Evolutionary conservation across 176 grass and related monocot genomes (phyloP), one percentile per base, ranked within the genome.

Genomic region (Miscanthus lutarioriparius): DNA sequence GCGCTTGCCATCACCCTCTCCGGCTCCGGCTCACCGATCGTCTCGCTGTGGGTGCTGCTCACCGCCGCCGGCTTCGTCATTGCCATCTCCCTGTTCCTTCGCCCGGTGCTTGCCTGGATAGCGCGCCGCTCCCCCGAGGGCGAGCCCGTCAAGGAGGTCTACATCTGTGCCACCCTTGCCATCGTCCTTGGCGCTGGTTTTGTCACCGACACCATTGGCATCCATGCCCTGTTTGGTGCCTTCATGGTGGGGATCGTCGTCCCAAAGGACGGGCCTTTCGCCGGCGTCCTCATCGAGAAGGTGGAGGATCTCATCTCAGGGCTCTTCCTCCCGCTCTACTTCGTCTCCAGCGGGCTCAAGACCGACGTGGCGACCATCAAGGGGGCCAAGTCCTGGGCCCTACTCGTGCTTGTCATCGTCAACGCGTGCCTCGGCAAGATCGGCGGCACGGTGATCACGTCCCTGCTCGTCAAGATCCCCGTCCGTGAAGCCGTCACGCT

Each of bases 341-440:
- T 95, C 62, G 93, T 95, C 19, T 95, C 93, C 0, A 95, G 93
- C 3, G 93, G 93, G 17, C 90, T 95, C 65, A 95, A 95, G 86
- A 95, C 93, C 10, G 45, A 95, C 40, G 93, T 95, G 33, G 88
- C 93, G 45, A 92, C 90, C 14, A 95, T 95, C 70, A 71, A 73
- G 4, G 93, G 93, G 1, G 93, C 88, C 17, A 92, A 91, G 39
- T 95, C 93, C 0, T 95, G 93, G 93, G 93, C 73, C 1, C 13
- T 95, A 23, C 83, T 95, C 0, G 86, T 91, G 36, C 93, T 95
- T 32, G 91, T 95, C 67, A 92, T 92, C 23, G 64, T 68, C 0
- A 95, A 95, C 62, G 91, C 93, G 5, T 95, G 93, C 75, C 1
- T 92, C 1, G 93, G 93, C 53, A 95, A 95, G 91, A 95, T 95